Conservation (phyloP, 176 grass and related monocot species). For the Urochloa ruziziensis region DNA sequence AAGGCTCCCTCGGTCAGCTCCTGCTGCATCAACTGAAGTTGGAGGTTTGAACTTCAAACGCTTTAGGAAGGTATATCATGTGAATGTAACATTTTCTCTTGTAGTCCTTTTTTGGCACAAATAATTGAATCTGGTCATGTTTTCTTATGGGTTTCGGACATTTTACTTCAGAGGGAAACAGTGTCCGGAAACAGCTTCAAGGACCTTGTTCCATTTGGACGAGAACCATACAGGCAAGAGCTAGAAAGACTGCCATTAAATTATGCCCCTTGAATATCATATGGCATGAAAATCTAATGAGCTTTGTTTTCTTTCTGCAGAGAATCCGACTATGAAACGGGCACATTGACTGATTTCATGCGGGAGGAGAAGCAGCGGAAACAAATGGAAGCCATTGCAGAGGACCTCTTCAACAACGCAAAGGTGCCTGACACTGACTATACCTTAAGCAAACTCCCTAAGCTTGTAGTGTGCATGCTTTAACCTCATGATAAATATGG, state of each 20-base stretch:
- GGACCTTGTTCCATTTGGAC: constrained; percentile 74
- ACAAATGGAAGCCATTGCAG: constrained; percentile 85
- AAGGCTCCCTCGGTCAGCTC: constrained; percentile 23
- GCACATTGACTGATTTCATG: constrained; percentile 52
- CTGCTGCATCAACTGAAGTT: constrained; percentile 29
- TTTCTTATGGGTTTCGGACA: constrained; percentile 3
- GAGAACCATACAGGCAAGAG: constrained; percentile 78
- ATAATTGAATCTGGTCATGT: constrained; percentile 3
- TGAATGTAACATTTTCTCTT: neutral
- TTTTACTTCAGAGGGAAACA: constrained; percentile 67
- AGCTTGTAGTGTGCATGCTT: neutral
- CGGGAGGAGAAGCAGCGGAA: constrained; percentile 76
- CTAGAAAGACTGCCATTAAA: neutral
- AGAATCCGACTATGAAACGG: constrained; percentile 52
- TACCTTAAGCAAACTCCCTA: neutral
- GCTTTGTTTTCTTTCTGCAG: constrained; percentile 39
- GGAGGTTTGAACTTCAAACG: constrained; percentile 78
- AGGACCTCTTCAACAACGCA: constrained; percentile 83
- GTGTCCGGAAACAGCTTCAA: constrained; percentile 87
- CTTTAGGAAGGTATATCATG: constrained; percentile 75
- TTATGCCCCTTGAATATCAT: constrained; percentile 12
- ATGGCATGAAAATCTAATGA: neutral
- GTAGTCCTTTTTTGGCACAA: constrained; percentile 15
- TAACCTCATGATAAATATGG: constrained; percentile 11
- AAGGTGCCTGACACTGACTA: constrained; percentile 57